Evolutionary conservation across 2,329 filamentous ascomycete genomes (phyloP), one percentile per base, ranked within the genome.

Genomic region (Botrytis elliptica): DNA sequence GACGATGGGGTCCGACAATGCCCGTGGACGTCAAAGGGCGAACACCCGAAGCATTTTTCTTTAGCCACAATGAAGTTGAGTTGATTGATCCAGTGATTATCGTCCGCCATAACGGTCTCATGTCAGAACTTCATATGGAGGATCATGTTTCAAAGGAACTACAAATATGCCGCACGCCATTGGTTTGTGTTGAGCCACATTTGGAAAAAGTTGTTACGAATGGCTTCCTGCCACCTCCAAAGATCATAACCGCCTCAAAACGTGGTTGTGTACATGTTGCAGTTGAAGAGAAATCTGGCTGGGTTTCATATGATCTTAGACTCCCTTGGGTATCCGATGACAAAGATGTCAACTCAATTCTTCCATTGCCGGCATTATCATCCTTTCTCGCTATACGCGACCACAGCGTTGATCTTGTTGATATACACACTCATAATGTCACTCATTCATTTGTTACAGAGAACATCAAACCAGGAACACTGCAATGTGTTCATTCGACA

Each of bases 381-480:
- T 83, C 89, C 59, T 89, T 92, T 75, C 85, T 93, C 25, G 85
- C 90, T 22, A 87, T 89, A 5, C 85, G 89, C 22, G 82, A 84
- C 10, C 84, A 85, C 68, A 85, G 87, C 9, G 87, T 89, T 9
- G 87, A 90, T 71, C 82, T 91, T 1, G 86, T 93, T 29, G 88
- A 93, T 79, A 85, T 92, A 8, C 86, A 76, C 79, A 86, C 83
- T 71, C 86, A 84, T 74, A 85, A 81, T 16, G 83, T 90, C 3
- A 84, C 92, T n/a, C 86, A 92, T 79, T 88, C 87, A 0, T 91
- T 93, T 75, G 79, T 81, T 29, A 89, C 89, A 0, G 86, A 89
- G 55, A 83, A 84, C 1, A 88, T 92, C 79, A 85, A 87, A 74
- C 84, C 86, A 7, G 86, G 87, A 52, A 88, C 90, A 0, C 84